These are phyloP conservation scores for Penicillium sp. DNA, from an alignment of 2,329 filamentous ascomycete genomes.

Conservation along the genomic window DNA sequence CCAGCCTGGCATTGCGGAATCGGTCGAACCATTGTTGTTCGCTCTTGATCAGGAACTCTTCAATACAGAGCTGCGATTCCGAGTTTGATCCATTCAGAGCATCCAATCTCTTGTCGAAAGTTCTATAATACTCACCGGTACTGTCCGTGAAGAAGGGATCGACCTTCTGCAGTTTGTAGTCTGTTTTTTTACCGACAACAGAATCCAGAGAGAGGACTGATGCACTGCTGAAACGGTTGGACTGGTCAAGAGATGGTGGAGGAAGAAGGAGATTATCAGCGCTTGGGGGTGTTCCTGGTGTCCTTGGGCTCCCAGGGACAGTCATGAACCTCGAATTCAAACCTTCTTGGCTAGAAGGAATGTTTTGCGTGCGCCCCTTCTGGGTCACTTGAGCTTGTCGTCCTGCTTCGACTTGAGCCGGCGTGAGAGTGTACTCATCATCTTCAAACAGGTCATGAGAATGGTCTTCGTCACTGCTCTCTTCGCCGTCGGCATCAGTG, in stretches of 20 bases:
- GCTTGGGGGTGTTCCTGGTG: slow-evolving; percentile 29
- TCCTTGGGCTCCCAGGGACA: slow-evolving; percentile 27
- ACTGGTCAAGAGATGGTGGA: slow-evolving; percentile 27
- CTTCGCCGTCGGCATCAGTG: slow-evolving; percentile 30
- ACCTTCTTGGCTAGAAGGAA: slow-evolving; percentile 27
- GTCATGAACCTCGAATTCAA: slow-evolving; percentile 17
- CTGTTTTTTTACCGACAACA: slow-evolving; percentile 60
- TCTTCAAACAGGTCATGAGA: slow-evolving; percentile 36
- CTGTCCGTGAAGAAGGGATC: slow-evolving; percentile 67
- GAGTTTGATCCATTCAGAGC: slow-evolving; percentile 58
- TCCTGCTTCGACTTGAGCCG: slow-evolving; percentile 40
- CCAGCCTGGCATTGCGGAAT: slow-evolving; percentile 59
- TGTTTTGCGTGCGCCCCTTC: slow-evolving; percentile 9
- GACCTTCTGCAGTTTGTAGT: slow-evolving; percentile 64
- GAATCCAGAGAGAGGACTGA: slow-evolving; percentile 57
- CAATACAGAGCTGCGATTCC: slow-evolving; percentile 60
- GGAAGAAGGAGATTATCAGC: slow-evolving; percentile 34
- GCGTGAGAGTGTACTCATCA: slow-evolving; percentile 42
- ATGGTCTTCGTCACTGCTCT: slow-evolving; percentile 39
- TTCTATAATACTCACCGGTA: slow-evolving; percentile 59
- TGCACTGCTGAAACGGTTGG: slow-evolving; percentile 40
- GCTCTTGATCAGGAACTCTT: slow-evolving; percentile 63
- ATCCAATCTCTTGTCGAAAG: slow-evolving; percentile 58
- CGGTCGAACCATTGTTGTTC: slow-evolving; percentile 66
- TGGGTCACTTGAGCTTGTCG: slow-evolving; percentile 28